Percentiles rank a stretch among this genome's conserved stretches.
Conservation (phyloP, 805 yeast species). For the Saturnispora dispora region DNA sequence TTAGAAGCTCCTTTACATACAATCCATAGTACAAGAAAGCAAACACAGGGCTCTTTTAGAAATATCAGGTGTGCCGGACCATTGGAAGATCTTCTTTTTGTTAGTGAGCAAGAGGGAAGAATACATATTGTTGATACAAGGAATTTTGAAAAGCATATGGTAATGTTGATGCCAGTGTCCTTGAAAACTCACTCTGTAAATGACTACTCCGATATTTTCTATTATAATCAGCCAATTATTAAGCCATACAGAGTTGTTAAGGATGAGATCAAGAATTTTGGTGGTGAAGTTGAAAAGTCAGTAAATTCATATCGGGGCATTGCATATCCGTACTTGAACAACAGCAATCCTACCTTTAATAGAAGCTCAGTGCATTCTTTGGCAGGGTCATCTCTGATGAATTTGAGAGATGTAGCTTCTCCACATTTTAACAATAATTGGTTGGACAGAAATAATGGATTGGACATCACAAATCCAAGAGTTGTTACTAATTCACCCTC, state of each 20-base stretch:
- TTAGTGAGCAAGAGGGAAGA: slow-evolving; percentile 80
- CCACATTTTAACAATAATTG: neutral
- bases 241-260: slow-evolving; percentile 26
- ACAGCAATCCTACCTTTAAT: neutral
- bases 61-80: slow-evolving; percentile 49
- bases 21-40: slow-evolving; percentile 51
- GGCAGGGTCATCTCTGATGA: neutral
- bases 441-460: neutral
- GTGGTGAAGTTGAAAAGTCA: slow-evolving; percentile 12
- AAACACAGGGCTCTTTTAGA: slow-evolving; percentile 35
- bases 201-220: neutral
- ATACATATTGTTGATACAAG: slow-evolving; percentile 80
- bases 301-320: slow-evolving; percentile 1
- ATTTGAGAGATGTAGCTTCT: neutral
- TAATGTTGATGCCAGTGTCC: slow-evolving; percentile 51
- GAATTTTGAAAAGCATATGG: slow-evolving; percentile 64
- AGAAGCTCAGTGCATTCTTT: neutral
- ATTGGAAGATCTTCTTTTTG: slow-evolving; percentile 63
- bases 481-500: neutral
- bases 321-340: neutral
- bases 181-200: slow-evolving; percentile 1
- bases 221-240: slow-evolving; percentile 22
- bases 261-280: slow-evolving; percentile 8
- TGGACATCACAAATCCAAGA: neutral
- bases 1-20: slow-evolving; percentile 42